Percentiles rank a stretch among this genome's conserved stretches.
Conservation (phyloP, 2,329 filamentous ascomycete species). For the Fusarium chlamydosporum region DNA sequence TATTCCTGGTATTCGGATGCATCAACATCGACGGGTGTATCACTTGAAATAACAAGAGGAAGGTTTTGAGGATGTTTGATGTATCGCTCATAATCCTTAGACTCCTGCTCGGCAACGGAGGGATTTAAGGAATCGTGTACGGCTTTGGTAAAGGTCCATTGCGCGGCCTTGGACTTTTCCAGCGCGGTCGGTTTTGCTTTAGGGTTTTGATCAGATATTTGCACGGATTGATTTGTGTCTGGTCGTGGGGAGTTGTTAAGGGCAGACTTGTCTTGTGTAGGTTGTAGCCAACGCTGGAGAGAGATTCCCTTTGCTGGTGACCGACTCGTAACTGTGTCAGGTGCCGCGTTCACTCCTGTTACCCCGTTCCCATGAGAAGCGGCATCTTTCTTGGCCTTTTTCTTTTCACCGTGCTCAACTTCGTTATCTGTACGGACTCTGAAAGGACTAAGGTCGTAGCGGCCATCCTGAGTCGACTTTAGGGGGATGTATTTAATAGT, state of each 20-base stretch:
- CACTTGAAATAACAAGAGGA: constrained; percentile 81
- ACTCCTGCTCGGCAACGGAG: constrained; percentile 80
- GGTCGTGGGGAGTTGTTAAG: constrained; percentile 27
- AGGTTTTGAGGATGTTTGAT: constrained; percentile 90
- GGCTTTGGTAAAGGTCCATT: constrained; percentile 90
- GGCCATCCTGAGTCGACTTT: constrained; percentile 77
- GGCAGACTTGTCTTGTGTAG: constrained; percentile 57
- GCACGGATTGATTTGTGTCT: constrained; percentile 38
- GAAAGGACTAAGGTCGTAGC: constrained; percentile 90
- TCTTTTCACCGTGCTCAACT: constrained; percentile 71
- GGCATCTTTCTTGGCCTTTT: constrained; percentile 75
- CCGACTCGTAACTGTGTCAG: constrained; percentile 58
- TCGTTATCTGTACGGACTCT: constrained; percentile 78
- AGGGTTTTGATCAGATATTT: constrained; percentile 38
- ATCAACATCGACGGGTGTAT: constrained; percentile 72
- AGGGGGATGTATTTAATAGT: constrained; percentile 87
- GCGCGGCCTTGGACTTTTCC: constrained; percentile 85
- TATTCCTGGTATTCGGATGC: constrained; percentile 84
- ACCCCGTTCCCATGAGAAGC: constrained; percentile 71
- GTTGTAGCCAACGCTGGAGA: constrained; percentile 74
- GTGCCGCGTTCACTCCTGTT: constrained; percentile 57
- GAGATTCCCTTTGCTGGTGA: constrained; percentile 64
- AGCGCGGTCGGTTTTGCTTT: constrained; percentile 71
- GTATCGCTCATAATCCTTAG: constrained; percentile 89
- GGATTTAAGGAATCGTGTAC: constrained; percentile 90